A percentile compares a stretch with the other conserved stretches of the same genome.
phyloP scores from a whole-genome alignment of 2,329 filamentous ascomycete species.

The Pseudofabraea citricarpa region DNA sequence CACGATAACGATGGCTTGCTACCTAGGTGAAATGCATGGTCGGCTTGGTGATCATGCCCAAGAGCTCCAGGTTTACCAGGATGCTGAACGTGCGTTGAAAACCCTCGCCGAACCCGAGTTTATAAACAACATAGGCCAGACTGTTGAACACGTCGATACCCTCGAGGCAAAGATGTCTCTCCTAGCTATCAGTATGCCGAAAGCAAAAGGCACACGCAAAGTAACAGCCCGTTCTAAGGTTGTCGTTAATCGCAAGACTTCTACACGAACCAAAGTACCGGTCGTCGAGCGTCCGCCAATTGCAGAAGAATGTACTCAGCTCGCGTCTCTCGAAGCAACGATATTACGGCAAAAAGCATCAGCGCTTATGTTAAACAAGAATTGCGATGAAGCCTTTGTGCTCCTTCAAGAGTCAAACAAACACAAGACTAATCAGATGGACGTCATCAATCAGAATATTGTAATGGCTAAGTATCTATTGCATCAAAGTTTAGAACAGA shows the following conservation, averaged over 20 bases:
- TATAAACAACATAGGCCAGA: slow-evolving; percentile 16
- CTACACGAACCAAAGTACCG: slow-evolving; percentile 19
- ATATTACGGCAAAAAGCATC: slow-evolving; percentile 46
- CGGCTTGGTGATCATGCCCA: slow-evolving; percentile 40
- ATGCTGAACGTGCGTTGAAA: slow-evolving; percentile 39
- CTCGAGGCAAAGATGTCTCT: slow-evolving; percentile 19
- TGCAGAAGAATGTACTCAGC: slow-evolving; percentile 26
- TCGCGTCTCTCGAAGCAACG: slow-evolving; percentile 39
- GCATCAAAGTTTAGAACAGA: slow-evolving; percentile 63
- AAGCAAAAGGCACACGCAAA: slow-evolving; percentile 30
- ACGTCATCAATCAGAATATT: slow-evolving; percentile 47
- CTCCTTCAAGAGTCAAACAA: slow-evolving; percentile 47
- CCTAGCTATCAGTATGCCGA: slow-evolving; percentile 27
- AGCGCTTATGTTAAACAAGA: slow-evolving; percentile 37
- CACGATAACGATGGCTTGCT: slow-evolving; percentile 45
- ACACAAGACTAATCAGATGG: slow-evolving; percentile 35
- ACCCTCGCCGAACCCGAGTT: slow-evolving; percentile 35
- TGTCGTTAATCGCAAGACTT: slow-evolving; percentile 22
- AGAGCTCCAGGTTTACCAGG: slow-evolving; percentile 43
- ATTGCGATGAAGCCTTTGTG: slow-evolving; percentile 52
- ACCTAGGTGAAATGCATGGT: slow-evolving; percentile 49
- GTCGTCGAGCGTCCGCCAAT: slow-evolving; percentile 14
- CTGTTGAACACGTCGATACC: slow-evolving; percentile 11
- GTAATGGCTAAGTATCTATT: slow-evolving; percentile 64
- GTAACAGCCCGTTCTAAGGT: slow-evolving; percentile 22